Percentiles rank a stretch among this genome's conserved stretches.
Conservation (phyloP, 2,329 filamentous ascomycete species). For the Chaetothyriales sp. region DNA sequence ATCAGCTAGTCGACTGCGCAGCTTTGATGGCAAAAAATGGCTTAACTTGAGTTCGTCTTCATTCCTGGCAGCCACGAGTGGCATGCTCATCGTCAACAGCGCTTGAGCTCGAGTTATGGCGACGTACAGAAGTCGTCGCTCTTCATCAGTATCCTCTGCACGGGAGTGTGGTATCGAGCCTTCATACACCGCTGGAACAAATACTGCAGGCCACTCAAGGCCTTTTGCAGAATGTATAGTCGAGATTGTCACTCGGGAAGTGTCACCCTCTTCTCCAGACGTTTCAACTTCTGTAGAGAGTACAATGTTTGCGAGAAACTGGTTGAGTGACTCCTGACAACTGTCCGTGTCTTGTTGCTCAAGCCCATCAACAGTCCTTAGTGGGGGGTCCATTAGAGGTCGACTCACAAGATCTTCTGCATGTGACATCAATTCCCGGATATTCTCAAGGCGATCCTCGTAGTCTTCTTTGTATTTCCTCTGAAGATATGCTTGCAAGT, state of each 20-base stretch:
- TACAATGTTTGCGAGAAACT: slow-evolving; percentile 79
- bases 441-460: slow-evolving; percentile 72
- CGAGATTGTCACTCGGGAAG: slow-evolving; percentile 65
- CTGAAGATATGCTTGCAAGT: slow-evolving; percentile 61
- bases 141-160: slow-evolving; percentile 74
- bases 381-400: slow-evolving; percentile 35
- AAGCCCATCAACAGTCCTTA: slow-evolving; percentile 57
- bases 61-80: slow-evolving; percentile 50
- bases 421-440: slow-evolving; percentile 73
- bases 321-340: slow-evolving; percentile 53
- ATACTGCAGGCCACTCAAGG: slow-evolving; percentile 90
- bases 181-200: slow-evolving; percentile 77
- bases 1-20: slow-evolving; percentile 40
- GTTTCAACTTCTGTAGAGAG: slow-evolving; percentile 64
- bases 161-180: slow-evolving; percentile 83
- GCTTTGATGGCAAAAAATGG: slow-evolving; percentile 50
- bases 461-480: slow-evolving; percentile 59
- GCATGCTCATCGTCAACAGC: slow-evolving; percentile 73
- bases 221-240: slow-evolving; percentile 96
- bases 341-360: slow-evolving; percentile 42
- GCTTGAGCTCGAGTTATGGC: slow-evolving; percentile 90
- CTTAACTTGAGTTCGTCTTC: slow-evolving; percentile 54
- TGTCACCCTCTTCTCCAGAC: slow-evolving; percentile 41
- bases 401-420: slow-evolving; percentile 54
- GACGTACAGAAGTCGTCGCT: slow-evolving; percentile 79